These are phyloP conservation scores for Aspergillus ostianus DNA, from an alignment of 495 filamentous ascomycete species.

Conservation along the genomic window DNA sequence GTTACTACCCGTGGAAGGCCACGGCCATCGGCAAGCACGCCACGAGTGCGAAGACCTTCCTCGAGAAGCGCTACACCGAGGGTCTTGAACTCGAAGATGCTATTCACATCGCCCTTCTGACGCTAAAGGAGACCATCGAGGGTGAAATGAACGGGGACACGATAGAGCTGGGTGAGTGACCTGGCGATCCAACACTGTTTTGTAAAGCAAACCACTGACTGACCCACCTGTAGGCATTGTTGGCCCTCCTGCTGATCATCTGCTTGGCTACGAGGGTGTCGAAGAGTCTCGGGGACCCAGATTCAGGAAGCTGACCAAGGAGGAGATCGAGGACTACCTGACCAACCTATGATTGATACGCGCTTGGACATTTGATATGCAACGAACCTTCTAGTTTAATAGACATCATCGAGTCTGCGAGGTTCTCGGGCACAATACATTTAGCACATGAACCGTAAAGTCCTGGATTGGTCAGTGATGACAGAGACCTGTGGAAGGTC, in stretches of 20 bases:
- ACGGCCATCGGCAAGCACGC: constrained; percentile 99
- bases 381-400: constrained; percentile 26
- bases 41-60: constrained; percentile 95
- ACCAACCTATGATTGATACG: constrained; percentile 72
- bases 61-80: constrained; percentile 98
- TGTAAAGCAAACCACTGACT: constrained; percentile 28
- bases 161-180: constrained; percentile 85
- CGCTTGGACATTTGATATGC: constrained; percentile 11
- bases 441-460: not conserved
- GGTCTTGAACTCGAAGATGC: constrained; percentile 97
- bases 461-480: not conserved
- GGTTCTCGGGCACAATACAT: constrained; percentile 15
- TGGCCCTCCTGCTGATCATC: constrained; percentile 86
- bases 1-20: constrained; percentile 99
- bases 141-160: constrained; percentile 99
- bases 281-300: constrained; percentile 85
- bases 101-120: constrained; percentile 96
- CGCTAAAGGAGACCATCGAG: constrained; percentile 98
- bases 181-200: not conserved
- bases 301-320: constrained; percentile 93
- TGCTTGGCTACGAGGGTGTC: constrained; percentile 90
- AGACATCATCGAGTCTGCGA: constrained; percentile 26
- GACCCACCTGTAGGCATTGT: constrained; percentile 68
- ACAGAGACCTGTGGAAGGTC: too few species aligned
- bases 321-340: constrained; percentile 98